These are phyloP conservation scores for Grosmannia serpens DNA, from an alignment of 2,329 filamentous ascomycete species.

Conservation along the genomic window DNA sequence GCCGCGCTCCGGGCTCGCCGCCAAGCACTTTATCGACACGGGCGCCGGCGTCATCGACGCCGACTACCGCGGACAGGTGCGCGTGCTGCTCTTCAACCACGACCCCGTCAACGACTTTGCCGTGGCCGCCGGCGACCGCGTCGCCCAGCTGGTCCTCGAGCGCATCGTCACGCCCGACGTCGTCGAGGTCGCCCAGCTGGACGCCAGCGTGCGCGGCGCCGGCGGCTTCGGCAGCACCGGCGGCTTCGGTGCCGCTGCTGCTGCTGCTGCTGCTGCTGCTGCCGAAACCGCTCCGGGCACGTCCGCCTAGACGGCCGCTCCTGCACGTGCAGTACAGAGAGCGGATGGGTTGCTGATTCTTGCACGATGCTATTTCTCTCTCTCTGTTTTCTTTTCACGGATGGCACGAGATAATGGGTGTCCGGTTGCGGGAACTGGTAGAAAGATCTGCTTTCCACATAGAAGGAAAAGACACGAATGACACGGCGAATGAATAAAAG, in stretches of 20 bases:
- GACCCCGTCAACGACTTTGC: constrained; percentile 62
- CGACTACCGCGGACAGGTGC: constrained; percentile 89
- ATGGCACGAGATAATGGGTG: too few relatives aligned
- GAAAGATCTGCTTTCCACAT: background rate
- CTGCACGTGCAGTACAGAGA: background rate
- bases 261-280: background rate
- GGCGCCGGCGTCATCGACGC: constrained; percentile 96
- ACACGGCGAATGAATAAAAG: background rate
- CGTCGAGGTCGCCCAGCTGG: constrained; percentile 75
- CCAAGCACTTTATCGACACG: constrained; percentile 92
- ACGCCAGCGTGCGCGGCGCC: constrained; percentile 80
- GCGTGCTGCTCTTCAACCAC: constrained; percentile 92
- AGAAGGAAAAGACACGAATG: background rate
- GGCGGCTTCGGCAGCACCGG: constrained; percentile 91
- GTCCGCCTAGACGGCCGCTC: background rate
- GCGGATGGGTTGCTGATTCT: too few relatives aligned
- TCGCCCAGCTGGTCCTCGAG: constrained; percentile 91
- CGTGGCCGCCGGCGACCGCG: constrained; percentile 74
- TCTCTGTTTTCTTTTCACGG: too few relatives aligned
- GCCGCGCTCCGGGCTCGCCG: constrained; percentile 79
- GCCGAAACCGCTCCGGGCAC: too few relatives aligned
- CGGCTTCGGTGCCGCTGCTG: constrained; percentile 7
- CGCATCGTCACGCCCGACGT: constrained; percentile 90
- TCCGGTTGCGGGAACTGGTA: background rate
- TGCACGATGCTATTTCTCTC: too few relatives aligned